phyloP scores from a whole-genome alignment of 306 rosid genomes.

The Notholithocarpus densiflorus region DNA sequence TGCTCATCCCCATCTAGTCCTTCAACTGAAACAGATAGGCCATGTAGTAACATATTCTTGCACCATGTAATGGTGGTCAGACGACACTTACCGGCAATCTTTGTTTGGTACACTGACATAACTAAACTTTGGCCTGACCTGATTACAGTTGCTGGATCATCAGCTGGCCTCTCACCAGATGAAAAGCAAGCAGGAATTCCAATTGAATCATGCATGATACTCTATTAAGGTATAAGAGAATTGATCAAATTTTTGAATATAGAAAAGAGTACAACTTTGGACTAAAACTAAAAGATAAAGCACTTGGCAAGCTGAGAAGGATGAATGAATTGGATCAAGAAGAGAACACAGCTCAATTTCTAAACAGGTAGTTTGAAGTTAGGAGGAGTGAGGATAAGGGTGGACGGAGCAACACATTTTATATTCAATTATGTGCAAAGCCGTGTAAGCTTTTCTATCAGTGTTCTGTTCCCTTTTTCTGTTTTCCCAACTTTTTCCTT shows the following conservation, averaged over 20 bases:
- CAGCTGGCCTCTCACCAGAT: conserved; percentile 39
- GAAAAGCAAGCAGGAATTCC: conserved; percentile 78
- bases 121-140: conserved; percentile 66
- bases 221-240: not conserved
- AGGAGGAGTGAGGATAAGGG: conserved; percentile 10
- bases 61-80: conserved; percentile 84
- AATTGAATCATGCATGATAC: conserved; percentile 74
- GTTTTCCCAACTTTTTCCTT: conserved; percentile 18
- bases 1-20: conserved; percentile 45
- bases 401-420: conserved; percentile 2
- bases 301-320: not conserved
- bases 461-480: conserved; percentile 9
- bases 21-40: conserved; percentile 71
- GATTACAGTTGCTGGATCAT: conserved; percentile 44
- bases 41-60: conserved; percentile 74
- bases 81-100: conserved; percentile 70
- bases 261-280: not conserved
- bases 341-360: conserved; percentile 14
- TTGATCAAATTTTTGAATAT: not conserved
- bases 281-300: conserved; percentile 1
- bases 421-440: conserved; percentile 19
- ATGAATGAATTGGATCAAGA: not conserved
- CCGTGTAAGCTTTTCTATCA: conserved; percentile 8
- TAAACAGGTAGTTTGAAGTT: conserved; percentile 22
- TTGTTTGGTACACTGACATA: conserved; percentile 66